Conservation (phyloP, 768 basidiomycete genomes). For the Termitomyces sp. region DNA sequence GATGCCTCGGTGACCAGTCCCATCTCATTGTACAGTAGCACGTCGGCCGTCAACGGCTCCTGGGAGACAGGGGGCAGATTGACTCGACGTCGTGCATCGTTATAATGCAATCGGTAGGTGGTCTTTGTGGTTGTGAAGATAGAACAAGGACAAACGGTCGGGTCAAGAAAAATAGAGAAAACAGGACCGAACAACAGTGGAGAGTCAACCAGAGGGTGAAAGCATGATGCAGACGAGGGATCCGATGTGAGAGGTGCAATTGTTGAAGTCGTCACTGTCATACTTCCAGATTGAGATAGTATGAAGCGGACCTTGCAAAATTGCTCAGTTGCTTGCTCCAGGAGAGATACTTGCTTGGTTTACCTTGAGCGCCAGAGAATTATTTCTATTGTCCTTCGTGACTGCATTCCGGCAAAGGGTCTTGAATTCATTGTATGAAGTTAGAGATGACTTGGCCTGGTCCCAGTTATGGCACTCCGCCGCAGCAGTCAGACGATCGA, state of each 20-base stretch:
- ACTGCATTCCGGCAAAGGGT: constrained; percentile 42
- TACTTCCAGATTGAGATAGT: constrained; percentile 30
- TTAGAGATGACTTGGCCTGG: constrained; percentile 25
- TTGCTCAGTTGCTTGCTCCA: constrained; percentile 4
- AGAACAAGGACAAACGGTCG: constrained; percentile 42
- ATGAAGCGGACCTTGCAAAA: constrained; percentile 46
- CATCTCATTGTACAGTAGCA: constrained; percentile 54
- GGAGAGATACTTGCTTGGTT: neutral
- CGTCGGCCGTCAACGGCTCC: constrained; percentile 38
- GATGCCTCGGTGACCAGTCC: constrained; percentile 57
- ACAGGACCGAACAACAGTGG: constrained; percentile 21
- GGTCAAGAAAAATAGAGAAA: constrained; percentile 51
- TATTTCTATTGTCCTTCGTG: constrained; percentile 13
- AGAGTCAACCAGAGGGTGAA: constrained; percentile 25
- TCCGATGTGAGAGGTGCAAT: constrained; percentile 27
- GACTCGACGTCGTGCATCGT: constrained; percentile 55
- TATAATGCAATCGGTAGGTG: constrained; percentile 53
- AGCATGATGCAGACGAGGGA: constrained; percentile 31
- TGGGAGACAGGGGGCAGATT: constrained; percentile 32
- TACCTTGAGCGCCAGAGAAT: constrained; percentile 27
- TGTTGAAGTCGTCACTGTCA: constrained; percentile 28
- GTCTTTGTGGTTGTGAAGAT: constrained; percentile 69
- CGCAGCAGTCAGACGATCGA: constrained; percentile 51
- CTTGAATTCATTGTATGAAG: constrained; percentile 32
- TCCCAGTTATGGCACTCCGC: constrained; percentile 48